Percentiles rank a stretch among this genome's conserved stretches.
Conservation (phyloP, 2,329 filamentous ascomycete genomes). For the Sclerotinia glacialis region DNA sequence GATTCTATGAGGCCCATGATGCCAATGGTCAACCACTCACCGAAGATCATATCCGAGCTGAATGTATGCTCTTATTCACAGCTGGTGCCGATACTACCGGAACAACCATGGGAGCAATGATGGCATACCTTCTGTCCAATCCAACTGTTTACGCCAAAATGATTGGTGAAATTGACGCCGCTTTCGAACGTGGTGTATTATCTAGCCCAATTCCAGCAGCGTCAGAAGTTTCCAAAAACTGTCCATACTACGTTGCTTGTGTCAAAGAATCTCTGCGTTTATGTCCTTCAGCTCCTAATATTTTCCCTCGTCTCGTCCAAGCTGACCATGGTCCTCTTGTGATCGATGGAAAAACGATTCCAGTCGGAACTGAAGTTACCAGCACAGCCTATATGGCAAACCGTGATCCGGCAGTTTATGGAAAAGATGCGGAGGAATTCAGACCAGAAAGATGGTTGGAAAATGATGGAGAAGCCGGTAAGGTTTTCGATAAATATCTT, state of each 20-base stretch:
- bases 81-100: conserved; percentile 19
- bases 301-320: conserved; percentile 16
- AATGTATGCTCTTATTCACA: conserved; percentile 15
- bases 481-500: conserved; percentile 18
- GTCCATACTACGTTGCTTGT: conserved; percentile 20
- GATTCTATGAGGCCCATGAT: conserved; percentile 18
- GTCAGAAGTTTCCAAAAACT: conserved; percentile 11
- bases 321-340: conserved; percentile 9
- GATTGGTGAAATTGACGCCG: conserved; percentile 5
- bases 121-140: conserved; percentile 8
- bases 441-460: conserved; percentile 20
- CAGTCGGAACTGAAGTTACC: conserved; percentile 14
- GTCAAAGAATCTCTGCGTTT: conserved; percentile 17
- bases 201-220: conserved; percentile 2
- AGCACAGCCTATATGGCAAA: conserved; percentile 19
- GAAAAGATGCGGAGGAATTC: conserved; percentile 18
- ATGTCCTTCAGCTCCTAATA: conserved; percentile 17
- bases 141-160: conserved; percentile 14
- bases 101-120: conserved; percentile 18
- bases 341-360: conserved; percentile 17
- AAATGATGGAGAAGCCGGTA: conserved; percentile 12
- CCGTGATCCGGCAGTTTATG: conserved; percentile 15
- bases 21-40: not conserved
- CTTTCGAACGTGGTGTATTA: conserved; percentile 6
- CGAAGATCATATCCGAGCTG: conserved; percentile 15